These are phyloP conservation scores for Verticillium nubilum DNA, from an alignment of 2,329 filamentous ascomycete genomes.

Conservation along the genomic window DNA sequence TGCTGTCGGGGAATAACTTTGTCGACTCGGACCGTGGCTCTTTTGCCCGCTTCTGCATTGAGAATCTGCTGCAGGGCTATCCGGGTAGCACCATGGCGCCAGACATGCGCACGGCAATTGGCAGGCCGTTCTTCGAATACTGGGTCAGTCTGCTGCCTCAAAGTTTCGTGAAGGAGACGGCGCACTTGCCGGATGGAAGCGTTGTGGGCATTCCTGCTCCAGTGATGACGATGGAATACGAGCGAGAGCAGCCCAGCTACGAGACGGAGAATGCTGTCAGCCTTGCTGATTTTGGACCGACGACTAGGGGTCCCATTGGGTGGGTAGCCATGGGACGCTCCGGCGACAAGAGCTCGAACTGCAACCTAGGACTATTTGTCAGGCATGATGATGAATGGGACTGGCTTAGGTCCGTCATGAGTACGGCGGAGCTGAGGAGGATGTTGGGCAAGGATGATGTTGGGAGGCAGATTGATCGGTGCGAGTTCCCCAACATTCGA, in stretches of 20 bases:
- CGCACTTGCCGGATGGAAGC: slow-evolving; percentile 15
- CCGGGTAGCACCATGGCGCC: slow-evolving; percentile 28
- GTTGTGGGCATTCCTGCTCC: slow-evolving; percentile 2
- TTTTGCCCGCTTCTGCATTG: slow-evolving; percentile 27
- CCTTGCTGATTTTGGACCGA: background rate
- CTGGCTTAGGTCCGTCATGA: background rate
- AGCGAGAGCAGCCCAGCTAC: background rate
- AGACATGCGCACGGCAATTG: slow-evolving; percentile 27
- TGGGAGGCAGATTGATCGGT: slow-evolving; percentile 30
- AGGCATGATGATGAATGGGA: slow-evolving; percentile 1
- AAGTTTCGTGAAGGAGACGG: slow-evolving; percentile 13
- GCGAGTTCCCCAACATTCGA: slow-evolving; percentile 37
- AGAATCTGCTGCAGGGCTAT: slow-evolving; percentile 33
- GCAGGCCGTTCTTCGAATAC: slow-evolving; percentile 3
- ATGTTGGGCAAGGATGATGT: slow-evolving; percentile 21
- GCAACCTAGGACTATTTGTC: slow-evolving; percentile 4
- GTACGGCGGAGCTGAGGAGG: background rate
- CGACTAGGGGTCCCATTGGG: background rate
- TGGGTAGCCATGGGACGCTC: background rate
- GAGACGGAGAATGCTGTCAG: background rate
- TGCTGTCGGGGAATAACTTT: slow-evolving; percentile 26
- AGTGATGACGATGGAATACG: background rate
- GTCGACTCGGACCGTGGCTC: slow-evolving; percentile 15
- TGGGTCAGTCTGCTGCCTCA: slow-evolving; percentile 19
- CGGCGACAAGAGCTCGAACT: slow-evolving; percentile 2